Conservation (phyloP, 2,329 filamentous ascomycete species). For the Rhynchosporium graminicola region DNA sequence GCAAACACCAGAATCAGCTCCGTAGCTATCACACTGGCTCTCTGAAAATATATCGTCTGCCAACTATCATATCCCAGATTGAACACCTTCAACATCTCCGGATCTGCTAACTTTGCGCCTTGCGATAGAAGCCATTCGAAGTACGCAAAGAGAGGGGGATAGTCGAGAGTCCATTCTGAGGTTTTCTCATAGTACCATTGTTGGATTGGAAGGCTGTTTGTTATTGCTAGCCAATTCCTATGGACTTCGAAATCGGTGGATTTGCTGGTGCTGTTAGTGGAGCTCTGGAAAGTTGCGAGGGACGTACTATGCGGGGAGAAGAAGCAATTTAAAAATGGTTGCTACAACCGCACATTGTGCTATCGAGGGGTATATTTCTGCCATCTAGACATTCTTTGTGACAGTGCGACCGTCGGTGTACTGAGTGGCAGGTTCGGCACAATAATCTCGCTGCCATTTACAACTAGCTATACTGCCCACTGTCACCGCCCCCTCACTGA, state of each 20-base stretch:
- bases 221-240: constrained; percentile 97
- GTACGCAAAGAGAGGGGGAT: constrained; percentile 95
- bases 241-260: constrained; percentile 99
- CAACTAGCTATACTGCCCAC: constrained; percentile 2
- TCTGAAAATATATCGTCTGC: constrained; percentile 93
- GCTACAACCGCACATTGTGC: constrained; percentile 84
- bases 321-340: constrained; percentile 83
- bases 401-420: neutral
- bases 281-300: neutral
- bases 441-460: neutral
- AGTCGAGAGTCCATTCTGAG: constrained; percentile 99
- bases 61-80: constrained; percentile 87
- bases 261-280: constrained; percentile 60
- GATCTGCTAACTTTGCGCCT: constrained; percentile 73
- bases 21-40: constrained; percentile 80
- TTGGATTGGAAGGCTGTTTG: constrained; percentile 80
- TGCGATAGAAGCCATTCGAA: constrained; percentile 94
- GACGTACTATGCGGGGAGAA: constrained; percentile 92
- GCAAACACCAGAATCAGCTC: constrained; percentile 85
- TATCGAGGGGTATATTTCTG: constrained; percentile 82
- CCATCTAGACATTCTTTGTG: constrained; percentile 55
- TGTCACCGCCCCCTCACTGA: constrained; percentile 14
- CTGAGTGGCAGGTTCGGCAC: neutral
- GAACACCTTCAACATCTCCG: constrained; percentile 77
- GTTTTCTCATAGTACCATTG: constrained; percentile 98